These are phyloP conservation scores for Alternaria tenuissima DNA, from an alignment of 2,329 filamentous ascomycete species.

Conservation along the genomic window DNA sequence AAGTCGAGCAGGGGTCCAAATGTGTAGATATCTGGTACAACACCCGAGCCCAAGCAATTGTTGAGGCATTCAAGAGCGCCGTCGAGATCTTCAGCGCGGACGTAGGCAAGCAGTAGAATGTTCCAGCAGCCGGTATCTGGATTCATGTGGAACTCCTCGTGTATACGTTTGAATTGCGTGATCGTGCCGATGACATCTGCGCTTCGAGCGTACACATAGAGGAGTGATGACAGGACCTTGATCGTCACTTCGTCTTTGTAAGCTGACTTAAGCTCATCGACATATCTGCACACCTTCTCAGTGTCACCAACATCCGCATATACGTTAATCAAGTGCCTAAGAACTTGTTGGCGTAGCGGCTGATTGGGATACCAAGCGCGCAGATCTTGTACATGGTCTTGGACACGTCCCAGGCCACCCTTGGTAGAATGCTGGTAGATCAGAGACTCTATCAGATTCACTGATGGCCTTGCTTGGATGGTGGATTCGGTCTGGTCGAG, in stretches of 20 bases:
- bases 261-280: conserved; percentile 34
- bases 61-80: conserved; percentile 71
- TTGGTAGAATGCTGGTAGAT: conserved; percentile 31
- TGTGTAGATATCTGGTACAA: conserved; percentile 68
- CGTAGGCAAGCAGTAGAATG: conserved; percentile 75
- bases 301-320: conserved; percentile 48
- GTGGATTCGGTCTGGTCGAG: conserved; percentile 19
- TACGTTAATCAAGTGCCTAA: conserved; percentile 34
- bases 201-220: conserved; percentile 75
- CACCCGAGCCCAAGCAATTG: conserved; percentile 59
- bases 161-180: conserved; percentile 69
- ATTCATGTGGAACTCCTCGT: conserved; percentile 61
- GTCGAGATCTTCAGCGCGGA: conserved; percentile 71
- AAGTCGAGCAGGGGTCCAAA: conserved; percentile 79
- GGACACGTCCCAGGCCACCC: conserved; percentile 28
- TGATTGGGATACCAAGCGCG: conserved; percentile 32
- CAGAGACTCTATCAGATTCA: conserved; percentile 28
- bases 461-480: conserved; percentile 27
- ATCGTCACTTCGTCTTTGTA: conserved; percentile 21
- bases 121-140: conserved; percentile 76
- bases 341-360: conserved; percentile 25
- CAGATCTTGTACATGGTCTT: conserved; percentile 37
- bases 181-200: conserved; percentile 69
- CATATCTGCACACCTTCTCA: conserved; percentile 43
- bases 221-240: conserved; percentile 50